Evolutionary conservation across 2,329 filamentous ascomycete genomes (phyloP).

Genomic region (Epichloe scottii): DNA sequence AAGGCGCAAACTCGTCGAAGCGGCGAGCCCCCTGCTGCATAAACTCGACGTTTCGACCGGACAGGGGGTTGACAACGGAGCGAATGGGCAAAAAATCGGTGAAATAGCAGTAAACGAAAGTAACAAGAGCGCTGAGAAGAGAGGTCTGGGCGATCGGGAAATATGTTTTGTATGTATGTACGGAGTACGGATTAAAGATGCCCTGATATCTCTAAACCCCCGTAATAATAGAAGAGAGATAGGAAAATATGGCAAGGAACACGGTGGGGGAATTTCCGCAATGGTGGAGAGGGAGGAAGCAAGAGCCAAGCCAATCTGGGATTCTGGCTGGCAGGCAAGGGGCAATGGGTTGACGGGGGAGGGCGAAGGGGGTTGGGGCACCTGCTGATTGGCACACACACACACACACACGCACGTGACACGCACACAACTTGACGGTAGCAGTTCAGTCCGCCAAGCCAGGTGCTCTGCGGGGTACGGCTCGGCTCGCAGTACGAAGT

Average conservation of each 20-base stretch:
- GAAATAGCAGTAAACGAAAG: neutral
- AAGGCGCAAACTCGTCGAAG: neutral
- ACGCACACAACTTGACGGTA: too few species aligned
- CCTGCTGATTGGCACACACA: too few species aligned
- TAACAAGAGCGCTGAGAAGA: neutral
- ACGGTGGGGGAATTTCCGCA: neutral
- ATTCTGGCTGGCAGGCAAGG: neutral
- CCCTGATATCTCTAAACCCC: neutral
- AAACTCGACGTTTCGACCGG: neutral
- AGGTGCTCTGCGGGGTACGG: too few species aligned
- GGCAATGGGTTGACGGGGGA: neutral
- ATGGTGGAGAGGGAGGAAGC: neutral
- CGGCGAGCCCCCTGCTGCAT: constrained; percentile 1
- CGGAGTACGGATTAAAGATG: too few species aligned
- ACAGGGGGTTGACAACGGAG: neutral
- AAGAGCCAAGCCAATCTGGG: too few species aligned
- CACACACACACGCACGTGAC: too few species aligned
- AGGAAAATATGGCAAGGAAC: neutral
- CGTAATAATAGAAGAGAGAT: neutral
- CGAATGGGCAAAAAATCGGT: neutral
- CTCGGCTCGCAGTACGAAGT: too few species aligned
- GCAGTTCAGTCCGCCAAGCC: too few species aligned
- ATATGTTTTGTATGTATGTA: neutral
- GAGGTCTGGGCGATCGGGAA: neutral
- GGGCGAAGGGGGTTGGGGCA: too few species aligned